A percentile compares a stretch with the other conserved stretches of the same genome.
These are phyloP conservation scores for Ophiosphaerella narmari DNA, from an alignment of 2,329 filamentous ascomycete species.

Conservation along the genomic window DNA sequence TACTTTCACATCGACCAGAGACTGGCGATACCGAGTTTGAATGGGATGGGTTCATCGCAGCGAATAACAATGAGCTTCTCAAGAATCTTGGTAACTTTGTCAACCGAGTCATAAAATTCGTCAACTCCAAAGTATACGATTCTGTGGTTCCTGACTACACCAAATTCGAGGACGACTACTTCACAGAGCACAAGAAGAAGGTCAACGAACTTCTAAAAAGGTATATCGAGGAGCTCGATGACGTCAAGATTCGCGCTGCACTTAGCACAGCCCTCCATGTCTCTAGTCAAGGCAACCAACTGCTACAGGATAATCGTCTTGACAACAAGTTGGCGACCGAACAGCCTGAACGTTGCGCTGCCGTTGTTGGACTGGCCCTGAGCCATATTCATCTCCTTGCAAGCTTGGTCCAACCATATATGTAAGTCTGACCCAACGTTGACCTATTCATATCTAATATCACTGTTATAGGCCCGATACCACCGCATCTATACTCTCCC, in stretches of 20 bases:
- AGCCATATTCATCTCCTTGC: slow-evolving; percentile 85
- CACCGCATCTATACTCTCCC: slow-evolving; percentile 72
- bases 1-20: slow-evolving; percentile 84
- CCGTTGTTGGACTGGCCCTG: slow-evolving; percentile 75
- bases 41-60: slow-evolving; percentile 80
- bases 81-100: slow-evolving; percentile 69
- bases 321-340: slow-evolving; percentile 65
- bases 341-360: slow-evolving; percentile 63
- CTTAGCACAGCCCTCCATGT: slow-evolving; percentile 69
- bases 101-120: slow-evolving; percentile 66
- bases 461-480: slow-evolving; percentile 35
- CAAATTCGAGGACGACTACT: slow-evolving; percentile 54
- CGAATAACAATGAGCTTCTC: slow-evolving; percentile 88
- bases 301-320: slow-evolving; percentile 63
- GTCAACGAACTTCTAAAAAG: slow-evolving; percentile 68
- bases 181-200: slow-evolving; percentile 58
- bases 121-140: slow-evolving; percentile 73
- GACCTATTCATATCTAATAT: slow-evolving; percentile 9
- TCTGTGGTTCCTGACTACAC: slow-evolving; percentile 70
- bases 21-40: slow-evolving; percentile 87
- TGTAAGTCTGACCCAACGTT: slow-evolving; percentile 49
- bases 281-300: slow-evolving; percentile 63
- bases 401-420: slow-evolving; percentile 78
- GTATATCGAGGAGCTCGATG: slow-evolving; percentile 71
- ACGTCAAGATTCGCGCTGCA: slow-evolving; percentile 71